Evolutionary conservation across 805 yeast genomes (phyloP).

Genomic region (Candida alai): DNA sequence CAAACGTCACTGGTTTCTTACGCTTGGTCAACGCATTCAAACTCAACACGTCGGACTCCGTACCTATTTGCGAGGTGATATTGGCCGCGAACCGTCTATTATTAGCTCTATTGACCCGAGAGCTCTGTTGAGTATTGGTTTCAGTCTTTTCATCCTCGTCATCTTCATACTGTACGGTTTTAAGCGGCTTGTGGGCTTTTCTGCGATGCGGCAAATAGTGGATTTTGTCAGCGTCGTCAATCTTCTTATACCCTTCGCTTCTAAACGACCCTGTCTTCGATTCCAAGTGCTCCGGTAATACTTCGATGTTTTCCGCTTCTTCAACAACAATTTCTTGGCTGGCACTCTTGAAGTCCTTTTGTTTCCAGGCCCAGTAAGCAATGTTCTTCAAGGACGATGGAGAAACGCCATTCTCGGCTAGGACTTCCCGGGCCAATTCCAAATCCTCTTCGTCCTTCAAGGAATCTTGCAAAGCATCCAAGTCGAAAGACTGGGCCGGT

Average conservation of each 20-base stretch:
- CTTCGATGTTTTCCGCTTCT: constrained; percentile 26
- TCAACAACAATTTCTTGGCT: constrained; percentile 21
- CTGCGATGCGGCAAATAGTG: constrained; percentile 82
- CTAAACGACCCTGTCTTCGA: constrained; percentile 59
- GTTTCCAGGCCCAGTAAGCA: constrained; percentile 68
- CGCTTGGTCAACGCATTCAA: constrained; percentile 85
- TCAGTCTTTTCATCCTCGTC: constrained; percentile 30
- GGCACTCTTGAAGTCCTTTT: constrained; percentile 24
- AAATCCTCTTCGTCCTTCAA: constrained; percentile 78
- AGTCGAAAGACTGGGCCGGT: constrained; percentile 26
- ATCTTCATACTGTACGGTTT: constrained; percentile 65
- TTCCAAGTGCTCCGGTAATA: constrained; percentile 29
- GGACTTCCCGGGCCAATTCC: constrained; percentile 44
- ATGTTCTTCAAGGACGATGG: constrained; percentile 25
- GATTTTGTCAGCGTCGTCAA: constrained; percentile 67
- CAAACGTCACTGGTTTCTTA: constrained; percentile 93
- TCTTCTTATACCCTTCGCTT: constrained; percentile 70
- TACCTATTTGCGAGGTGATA: constrained; percentile 76
- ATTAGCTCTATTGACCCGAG: constrained; percentile 82
- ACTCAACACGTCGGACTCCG: constrained; percentile 76
- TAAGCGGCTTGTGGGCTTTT: constrained; percentile 62
- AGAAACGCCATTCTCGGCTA: constrained; percentile 18
- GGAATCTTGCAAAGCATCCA: constrained; percentile 48
- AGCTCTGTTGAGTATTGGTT: constrained; percentile 47
- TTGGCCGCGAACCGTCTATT: constrained; percentile 88